Percentiles rank a stretch among this genome's conserved stretches.
These are phyloP conservation scores for Delphinella strobiligena DNA, from an alignment of 2,329 filamentous ascomycete genomes.

Conservation along the genomic window DNA sequence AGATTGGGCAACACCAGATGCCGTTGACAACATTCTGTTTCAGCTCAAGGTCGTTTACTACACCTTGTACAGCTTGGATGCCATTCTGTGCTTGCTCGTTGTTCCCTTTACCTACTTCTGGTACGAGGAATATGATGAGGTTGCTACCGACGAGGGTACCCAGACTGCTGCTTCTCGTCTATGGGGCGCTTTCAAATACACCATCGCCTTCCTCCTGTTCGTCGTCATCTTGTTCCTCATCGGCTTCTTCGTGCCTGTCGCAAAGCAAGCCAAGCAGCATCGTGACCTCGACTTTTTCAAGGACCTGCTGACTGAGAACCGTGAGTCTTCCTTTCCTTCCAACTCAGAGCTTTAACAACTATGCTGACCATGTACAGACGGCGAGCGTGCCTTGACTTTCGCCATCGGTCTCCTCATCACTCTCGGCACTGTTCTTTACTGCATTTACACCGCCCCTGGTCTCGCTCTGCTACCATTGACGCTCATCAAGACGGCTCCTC, in stretches of 20 bases:
- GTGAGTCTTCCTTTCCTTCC: constrained; percentile 29
- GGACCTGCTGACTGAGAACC: constrained; percentile 68
- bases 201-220: constrained; percentile 68
- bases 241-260: constrained; percentile 85
- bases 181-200: constrained; percentile 83
- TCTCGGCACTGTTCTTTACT: constrained; percentile 73
- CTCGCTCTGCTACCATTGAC: constrained; percentile 80
- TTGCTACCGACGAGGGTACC: constrained; percentile 66
- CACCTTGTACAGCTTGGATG: constrained; percentile 80
- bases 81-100: constrained; percentile 74
- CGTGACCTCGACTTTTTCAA: constrained; percentile 88
- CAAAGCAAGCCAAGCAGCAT: constrained; percentile 52
- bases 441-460: constrained; percentile 78
- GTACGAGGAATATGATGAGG: constrained; percentile 94
- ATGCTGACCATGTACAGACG: constrained; percentile 39
- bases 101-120: constrained; percentile 97
- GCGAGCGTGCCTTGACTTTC: constrained; percentile 86
- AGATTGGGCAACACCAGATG: constrained; percentile 81
- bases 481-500: constrained; percentile 83
- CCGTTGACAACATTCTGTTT: constrained; percentile 63
- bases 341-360: constrained; percentile 10
- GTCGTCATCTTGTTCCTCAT: constrained; percentile 76
- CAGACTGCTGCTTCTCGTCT: constrained; percentile 61
- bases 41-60: constrained; percentile 88
- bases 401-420: constrained; percentile 78